These are phyloP conservation scores for Tricholomella constricta DNA, from an alignment of 768 basidiomycete species.

Conservation along the genomic window DNA sequence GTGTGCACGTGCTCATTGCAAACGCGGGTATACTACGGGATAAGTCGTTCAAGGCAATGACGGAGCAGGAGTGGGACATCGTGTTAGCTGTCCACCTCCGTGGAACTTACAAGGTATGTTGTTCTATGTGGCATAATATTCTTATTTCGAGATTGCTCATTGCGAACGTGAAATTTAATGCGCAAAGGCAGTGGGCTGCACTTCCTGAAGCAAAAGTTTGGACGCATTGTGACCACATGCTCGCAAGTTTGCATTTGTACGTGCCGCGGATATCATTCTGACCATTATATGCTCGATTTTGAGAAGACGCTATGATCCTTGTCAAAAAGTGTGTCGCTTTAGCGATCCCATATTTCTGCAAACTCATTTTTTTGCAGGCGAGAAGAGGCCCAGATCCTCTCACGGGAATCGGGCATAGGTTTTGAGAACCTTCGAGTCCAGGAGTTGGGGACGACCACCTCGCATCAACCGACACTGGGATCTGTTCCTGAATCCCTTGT, in stretches of 20 bases:
- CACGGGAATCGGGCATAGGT: no score
- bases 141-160: no score
- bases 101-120: slow-evolving; percentile 81
- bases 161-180: slow-evolving; percentile 50
- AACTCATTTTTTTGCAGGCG: background rate
- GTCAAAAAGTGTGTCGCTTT: slow-evolving; percentile 33
- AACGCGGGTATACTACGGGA: slow-evolving; percentile 95
- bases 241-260: slow-evolving; percentile 91
- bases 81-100: slow-evolving; percentile 88
- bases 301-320: no score
- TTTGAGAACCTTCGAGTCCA: slow-evolving; percentile 62
- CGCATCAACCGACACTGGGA: slow-evolving; percentile 61
- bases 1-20: slow-evolving; percentile 84
- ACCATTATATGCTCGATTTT: background rate
- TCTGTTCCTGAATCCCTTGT: slow-evolving; percentile 66
- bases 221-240: slow-evolving; percentile 92
- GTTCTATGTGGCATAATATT: background rate
- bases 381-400: no score
- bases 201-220: slow-evolving; percentile 96
- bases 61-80: slow-evolving; percentile 91
- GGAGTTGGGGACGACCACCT: slow-evolving; percentile 55
- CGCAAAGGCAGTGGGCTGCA: slow-evolving; percentile 91
- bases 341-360: background rate
- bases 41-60: slow-evolving; percentile 89
- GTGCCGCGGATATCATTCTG: slow-evolving; percentile 28